Conservation (phyloP, 108 stramenopile genomes). For the Fragilaria crotonensis region DNA sequence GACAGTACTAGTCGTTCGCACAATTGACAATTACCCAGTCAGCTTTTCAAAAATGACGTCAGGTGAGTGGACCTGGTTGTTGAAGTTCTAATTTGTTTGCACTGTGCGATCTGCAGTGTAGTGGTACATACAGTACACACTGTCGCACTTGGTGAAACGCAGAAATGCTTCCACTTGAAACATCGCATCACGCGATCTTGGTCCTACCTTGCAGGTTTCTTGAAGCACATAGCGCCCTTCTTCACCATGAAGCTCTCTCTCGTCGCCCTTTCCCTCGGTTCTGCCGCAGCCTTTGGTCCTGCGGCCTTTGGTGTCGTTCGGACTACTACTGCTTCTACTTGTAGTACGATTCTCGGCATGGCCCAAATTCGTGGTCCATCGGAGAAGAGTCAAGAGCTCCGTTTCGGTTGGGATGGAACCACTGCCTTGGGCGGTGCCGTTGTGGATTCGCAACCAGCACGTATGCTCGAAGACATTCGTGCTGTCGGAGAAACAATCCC, state of each 20-base stretch:
- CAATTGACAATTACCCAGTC: too few species aligned
- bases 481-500: conserved; percentile 79
- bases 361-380: conserved; percentile 68
- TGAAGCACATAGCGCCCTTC: too few species aligned
- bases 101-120: too few species aligned
- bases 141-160: too few species aligned
- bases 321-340: conserved; percentile 1
- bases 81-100: too few species aligned
- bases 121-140: too few species aligned
- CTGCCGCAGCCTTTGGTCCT: conserved; percentile 18
- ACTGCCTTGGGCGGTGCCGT: conserved; percentile 79
- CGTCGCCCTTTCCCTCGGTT: background rate
- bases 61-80: too few species aligned
- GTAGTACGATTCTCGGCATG: conserved; percentile 8
- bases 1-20: too few species aligned
- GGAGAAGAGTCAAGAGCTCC: conserved; percentile 58
- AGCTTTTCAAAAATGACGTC: too few species aligned
- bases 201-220: too few species aligned
- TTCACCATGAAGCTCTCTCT: background rate
- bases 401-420: conserved; percentile 76
- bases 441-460: conserved; percentile 58
- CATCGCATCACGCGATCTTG: too few species aligned
- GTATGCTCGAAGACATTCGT: conserved; percentile 78
- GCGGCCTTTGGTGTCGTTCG: conserved; percentile 13
- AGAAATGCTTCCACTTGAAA: too few species aligned